phyloP scores from a whole-genome alignment of 805 yeast genomes.

The Maudiozyma barnettii region DNA sequence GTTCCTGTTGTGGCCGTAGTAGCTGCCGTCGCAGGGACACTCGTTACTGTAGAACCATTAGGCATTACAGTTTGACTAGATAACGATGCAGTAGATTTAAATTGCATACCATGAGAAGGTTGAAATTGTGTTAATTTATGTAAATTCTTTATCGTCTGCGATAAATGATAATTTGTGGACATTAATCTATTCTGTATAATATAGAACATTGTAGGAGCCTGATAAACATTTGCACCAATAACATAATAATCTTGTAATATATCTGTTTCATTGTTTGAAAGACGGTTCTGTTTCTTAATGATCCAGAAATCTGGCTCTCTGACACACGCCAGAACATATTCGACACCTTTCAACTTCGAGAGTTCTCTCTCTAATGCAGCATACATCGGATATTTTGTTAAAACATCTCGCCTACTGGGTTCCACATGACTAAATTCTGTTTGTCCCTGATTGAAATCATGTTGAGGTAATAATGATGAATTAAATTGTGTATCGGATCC shows the following conservation, averaged over 20 bases:
- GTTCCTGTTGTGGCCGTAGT: constrained; percentile 8
- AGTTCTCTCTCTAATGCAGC: constrained; percentile 46
- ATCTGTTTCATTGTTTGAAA: constrained; percentile 31
- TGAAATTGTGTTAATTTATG: constrained; percentile 44
- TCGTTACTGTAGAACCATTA: background rate
- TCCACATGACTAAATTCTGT: constrained; percentile 17
- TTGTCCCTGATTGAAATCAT: constrained; percentile 1
- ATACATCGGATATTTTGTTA: constrained; percentile 23
- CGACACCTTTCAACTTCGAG: constrained; percentile 72
- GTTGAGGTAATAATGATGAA: background rate
- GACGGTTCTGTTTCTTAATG: constrained; percentile 68
- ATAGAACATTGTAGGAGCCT: constrained; percentile 71
- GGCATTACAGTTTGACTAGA: background rate
- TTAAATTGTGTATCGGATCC: background rate
- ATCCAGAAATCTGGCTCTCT: constrained; percentile 93
- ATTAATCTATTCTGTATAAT: constrained; percentile 63
- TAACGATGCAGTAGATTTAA: constrained; percentile 6
- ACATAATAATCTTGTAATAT: constrained; percentile 74
- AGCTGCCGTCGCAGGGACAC: constrained; percentile 1
- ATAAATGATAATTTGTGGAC: constrained; percentile 36
- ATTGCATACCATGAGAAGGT: constrained; percentile 46
- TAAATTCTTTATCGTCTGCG: constrained; percentile 39
- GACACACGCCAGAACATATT: constrained; percentile 63
- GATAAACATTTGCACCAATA: constrained; percentile 85
- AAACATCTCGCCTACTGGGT: constrained; percentile 16